phyloP scores from a whole-genome alignment of 129 eudicot genomes.

The Glebionis coronaria region DNA sequence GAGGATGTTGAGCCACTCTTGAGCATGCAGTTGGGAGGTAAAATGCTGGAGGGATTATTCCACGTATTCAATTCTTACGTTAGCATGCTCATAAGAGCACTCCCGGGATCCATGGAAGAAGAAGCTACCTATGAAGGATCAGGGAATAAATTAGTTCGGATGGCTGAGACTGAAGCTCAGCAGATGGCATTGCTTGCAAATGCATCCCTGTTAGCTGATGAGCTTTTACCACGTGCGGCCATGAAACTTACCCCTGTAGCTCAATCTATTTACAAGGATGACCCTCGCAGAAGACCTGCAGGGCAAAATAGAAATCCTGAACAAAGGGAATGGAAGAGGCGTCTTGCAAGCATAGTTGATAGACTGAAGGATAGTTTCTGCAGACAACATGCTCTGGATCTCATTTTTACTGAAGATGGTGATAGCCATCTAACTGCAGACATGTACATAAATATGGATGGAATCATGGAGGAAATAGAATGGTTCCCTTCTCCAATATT shows the following conservation, averaged over 20 bases:
- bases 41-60: constrained; percentile 85
- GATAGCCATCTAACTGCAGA: constrained; percentile 91
- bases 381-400: constrained; percentile 91
- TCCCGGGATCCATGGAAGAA: constrained; percentile 89
- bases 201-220: constrained; percentile 91
- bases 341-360: constrained; percentile 78
- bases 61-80: constrained; percentile 77
- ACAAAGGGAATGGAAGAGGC: constrained; percentile 96
- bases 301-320: constrained; percentile 89
- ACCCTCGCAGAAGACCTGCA: constrained; percentile 59
- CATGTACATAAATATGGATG: constrained; percentile 89
- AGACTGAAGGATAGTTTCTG: constrained; percentile 94
- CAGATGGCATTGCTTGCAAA: constrained; percentile 97
- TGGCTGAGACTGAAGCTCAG: constrained; percentile 96
- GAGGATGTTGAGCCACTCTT: constrained; percentile 95
- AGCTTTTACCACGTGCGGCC: constrained; percentile 93
- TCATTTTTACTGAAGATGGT: constrained; percentile 93
- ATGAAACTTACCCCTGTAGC: constrained; percentile 71
- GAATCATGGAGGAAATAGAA: constrained; percentile 72
- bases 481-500: constrained; percentile 94
- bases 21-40: constrained; percentile 95
- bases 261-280: constrained; percentile 58
- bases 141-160: constrained; percentile 72
- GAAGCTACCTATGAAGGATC: constrained; percentile 75
- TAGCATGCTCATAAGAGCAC: constrained; percentile 83